Conservation (phyloP, 345 rosid species). For the Populus simonii region DNA sequence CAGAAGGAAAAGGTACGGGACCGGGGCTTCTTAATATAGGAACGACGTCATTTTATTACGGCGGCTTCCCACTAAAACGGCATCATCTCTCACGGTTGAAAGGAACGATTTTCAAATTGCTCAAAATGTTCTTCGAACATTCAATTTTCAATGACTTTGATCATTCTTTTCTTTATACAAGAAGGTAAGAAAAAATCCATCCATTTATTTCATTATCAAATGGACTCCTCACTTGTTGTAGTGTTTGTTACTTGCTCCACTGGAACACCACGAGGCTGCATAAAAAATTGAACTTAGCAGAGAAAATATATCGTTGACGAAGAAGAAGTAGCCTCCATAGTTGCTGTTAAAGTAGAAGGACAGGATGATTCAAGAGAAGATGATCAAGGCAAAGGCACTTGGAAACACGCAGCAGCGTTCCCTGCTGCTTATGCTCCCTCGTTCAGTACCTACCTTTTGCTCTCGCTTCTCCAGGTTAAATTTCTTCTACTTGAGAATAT, state of each 20-base stretch:
- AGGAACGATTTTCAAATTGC: not conserved
- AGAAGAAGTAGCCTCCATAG: not conserved
- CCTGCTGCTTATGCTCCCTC: conserved; percentile 56
- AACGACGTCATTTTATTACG: not conserved
- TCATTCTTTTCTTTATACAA: not conserved
- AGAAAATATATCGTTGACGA: not conserved
- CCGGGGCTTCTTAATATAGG: not conserved
- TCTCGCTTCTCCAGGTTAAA: conserved; percentile 46
- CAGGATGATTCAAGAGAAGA: not conserved
- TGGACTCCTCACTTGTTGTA: not conserved
- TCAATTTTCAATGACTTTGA: not conserved
- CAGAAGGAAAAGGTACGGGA: not conserved
- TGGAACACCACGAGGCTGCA: not conserved
- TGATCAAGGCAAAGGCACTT: conserved; percentile 39
- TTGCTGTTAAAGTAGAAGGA: not conserved
- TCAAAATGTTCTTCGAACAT: not conserved
- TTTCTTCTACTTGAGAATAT: too few species aligned
- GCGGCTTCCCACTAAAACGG: too few species aligned
- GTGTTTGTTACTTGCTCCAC: not conserved
- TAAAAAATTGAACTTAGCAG: not conserved
- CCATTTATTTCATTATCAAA: not conserved
- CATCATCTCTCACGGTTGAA: too few species aligned
- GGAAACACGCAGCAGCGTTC: conserved; percentile 59
- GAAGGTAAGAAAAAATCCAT: not conserved
- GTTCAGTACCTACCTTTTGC: conserved; percentile 36